Conservation (phyloP, 1,139 yeast genomes). For the Diutina pseudorugosa region DNA sequence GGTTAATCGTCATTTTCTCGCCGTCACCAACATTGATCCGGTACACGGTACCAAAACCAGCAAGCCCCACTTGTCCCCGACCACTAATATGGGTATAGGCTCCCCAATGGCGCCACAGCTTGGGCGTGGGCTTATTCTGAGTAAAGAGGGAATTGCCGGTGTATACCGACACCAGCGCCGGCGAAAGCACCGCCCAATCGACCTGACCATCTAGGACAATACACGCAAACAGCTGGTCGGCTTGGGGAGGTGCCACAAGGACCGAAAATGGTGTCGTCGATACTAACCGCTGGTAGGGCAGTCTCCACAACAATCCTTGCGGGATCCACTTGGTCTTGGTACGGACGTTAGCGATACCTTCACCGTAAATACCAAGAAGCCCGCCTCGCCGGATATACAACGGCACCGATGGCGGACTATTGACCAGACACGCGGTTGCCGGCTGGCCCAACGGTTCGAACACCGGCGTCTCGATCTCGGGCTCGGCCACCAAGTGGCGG, state of each 20-base stretch:
- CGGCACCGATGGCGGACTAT: slow-evolving; percentile 42
- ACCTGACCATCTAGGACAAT: slow-evolving; percentile 40
- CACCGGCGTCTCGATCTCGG: background rate
- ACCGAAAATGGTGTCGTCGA: slow-evolving; percentile 37
- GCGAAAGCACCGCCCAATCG: slow-evolving; percentile 50
- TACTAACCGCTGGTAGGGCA: slow-evolving; percentile 32
- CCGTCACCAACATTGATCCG: slow-evolving; percentile 29
- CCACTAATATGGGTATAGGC: slow-evolving; percentile 41
- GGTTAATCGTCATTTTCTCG: slow-evolving; percentile 39
- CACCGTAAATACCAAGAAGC: slow-evolving; percentile 34
- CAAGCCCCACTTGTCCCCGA: slow-evolving; percentile 45
- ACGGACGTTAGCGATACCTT: slow-evolving; percentile 10
- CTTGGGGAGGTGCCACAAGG: slow-evolving; percentile 20
- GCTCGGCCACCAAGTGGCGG: slow-evolving; percentile 3
- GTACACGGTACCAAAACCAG: slow-evolving; percentile 46
- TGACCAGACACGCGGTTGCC: background rate
- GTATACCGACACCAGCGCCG: slow-evolving; percentile 35
- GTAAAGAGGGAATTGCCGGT: slow-evolving; percentile 38
- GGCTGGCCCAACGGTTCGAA: slow-evolving; percentile 1
- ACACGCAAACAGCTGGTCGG: slow-evolving; percentile 26
- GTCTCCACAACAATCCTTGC: slow-evolving; percentile 25
- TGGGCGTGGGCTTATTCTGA: slow-evolving; percentile 26
- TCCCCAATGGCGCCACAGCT: slow-evolving; percentile 7
- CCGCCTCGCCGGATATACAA: slow-evolving; percentile 35
- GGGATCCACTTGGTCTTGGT: slow-evolving; percentile 23